Percentiles rank a stretch among this genome's conserved stretches.
Evolutionary conservation across 352 stramenopile species (phyloP).

Genomic region (Phytopythium oedochilum): DNA sequence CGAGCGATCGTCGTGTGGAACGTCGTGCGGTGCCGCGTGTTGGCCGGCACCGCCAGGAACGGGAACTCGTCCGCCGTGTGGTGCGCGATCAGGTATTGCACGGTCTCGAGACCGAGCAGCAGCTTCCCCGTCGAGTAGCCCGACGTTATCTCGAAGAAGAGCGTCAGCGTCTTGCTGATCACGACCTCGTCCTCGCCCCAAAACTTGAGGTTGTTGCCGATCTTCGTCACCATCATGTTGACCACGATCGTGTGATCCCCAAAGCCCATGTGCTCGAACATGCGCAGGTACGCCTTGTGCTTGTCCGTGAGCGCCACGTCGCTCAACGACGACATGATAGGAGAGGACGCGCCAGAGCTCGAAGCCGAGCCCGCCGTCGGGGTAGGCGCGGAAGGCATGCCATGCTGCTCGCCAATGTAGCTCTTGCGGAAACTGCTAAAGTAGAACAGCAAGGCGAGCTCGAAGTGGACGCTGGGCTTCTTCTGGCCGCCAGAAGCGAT

Average conservation of each 20-base stretch:
- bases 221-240: slow-evolving; percentile 98
- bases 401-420: slow-evolving; percentile 91
- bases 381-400: slow-evolving; percentile 72
- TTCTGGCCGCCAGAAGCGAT: slow-evolving; percentile 79
- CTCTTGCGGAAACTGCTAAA: slow-evolving; percentile 93
- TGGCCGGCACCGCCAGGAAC: slow-evolving; percentile 92
- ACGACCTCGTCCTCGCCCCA: slow-evolving; percentile 96
- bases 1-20: slow-evolving; percentile 97
- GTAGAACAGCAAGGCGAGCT: slow-evolving; percentile 95
- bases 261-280: slow-evolving; percentile 97
- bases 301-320: slow-evolving; percentile 85
- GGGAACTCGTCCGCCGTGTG: slow-evolving; percentile 97
- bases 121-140: slow-evolving; percentile 97
- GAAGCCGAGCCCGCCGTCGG: slow-evolving; percentile 26
- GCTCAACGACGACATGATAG: slow-evolving; percentile 71
- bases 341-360: slow-evolving; percentile 28
- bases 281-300: slow-evolving; percentile 94
- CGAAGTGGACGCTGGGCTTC: slow-evolving; percentile 91
- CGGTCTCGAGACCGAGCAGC: slow-evolving; percentile 95
- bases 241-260: slow-evolving; percentile 96
- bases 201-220: slow-evolving; percentile 99
- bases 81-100: slow-evolving; percentile 96
- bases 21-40: slow-evolving; percentile 94
- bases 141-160: slow-evolving; percentile 97
- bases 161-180: slow-evolving; percentile 93